Percentiles rank a stretch among this genome's conserved stretches.
Evolutionary conservation across 805 yeast genomes (phyloP).

Genomic region (Teunomyces tritomae): DNA sequence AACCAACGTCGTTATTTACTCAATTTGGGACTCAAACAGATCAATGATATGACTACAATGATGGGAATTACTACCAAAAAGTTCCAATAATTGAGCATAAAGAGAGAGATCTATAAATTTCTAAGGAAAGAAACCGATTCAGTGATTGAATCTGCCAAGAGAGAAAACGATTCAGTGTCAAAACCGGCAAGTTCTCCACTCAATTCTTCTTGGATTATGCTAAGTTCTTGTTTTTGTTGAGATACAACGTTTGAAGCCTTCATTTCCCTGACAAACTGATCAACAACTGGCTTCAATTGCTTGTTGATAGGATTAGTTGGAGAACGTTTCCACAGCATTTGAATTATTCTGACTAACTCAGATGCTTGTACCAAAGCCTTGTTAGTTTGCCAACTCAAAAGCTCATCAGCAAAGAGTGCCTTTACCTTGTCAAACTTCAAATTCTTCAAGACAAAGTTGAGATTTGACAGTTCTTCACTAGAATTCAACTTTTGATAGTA

Average conservation of each 20-base stretch:
- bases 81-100: not conserved
- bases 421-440: constrained; percentile 27
- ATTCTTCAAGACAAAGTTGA: constrained; percentile 30
- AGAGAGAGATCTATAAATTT: not conserved
- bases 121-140: constrained; percentile 4
- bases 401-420: constrained; percentile 11
- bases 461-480: constrained; percentile 20
- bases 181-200: not conserved
- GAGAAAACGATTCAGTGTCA: constrained; percentile 1
- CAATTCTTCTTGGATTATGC: constrained; percentile 3
- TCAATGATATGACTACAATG: constrained; percentile 22
- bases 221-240: constrained; percentile 4
- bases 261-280: constrained; percentile 12
- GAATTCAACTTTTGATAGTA: constrained; percentile 18
- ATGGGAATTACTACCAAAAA: constrained; percentile 15
- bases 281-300: constrained; percentile 8
- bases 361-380: constrained; percentile 13
- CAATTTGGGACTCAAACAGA: constrained; percentile 28
- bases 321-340: constrained; percentile 9
- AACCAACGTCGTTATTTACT: constrained; percentile 37
- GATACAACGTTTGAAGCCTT: constrained; percentile 6
- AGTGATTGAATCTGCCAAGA: constrained; percentile 3
- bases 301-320: constrained; percentile 12
- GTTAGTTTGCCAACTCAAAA: constrained; percentile 17
- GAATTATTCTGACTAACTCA: constrained; percentile 9